These are phyloP conservation scores for Sporothrix pallida DNA, from an alignment of 2,329 filamentous ascomycete species.

Conservation along the genomic window DNA sequence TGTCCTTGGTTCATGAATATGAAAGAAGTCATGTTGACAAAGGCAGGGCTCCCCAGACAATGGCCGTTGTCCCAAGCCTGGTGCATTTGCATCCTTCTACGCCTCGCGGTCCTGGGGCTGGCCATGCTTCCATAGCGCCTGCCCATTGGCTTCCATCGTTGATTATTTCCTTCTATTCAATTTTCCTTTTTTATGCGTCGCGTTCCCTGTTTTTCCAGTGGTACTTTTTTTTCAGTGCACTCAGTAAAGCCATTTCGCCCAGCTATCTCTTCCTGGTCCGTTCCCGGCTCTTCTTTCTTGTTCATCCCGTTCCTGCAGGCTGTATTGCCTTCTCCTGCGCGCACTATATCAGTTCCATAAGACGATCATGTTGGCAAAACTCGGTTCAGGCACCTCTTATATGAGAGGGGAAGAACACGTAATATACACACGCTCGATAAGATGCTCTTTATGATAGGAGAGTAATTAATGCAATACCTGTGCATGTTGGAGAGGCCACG, in stretches of 20 bases:
- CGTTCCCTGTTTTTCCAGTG: not conserved
- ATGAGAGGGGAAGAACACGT: not conserved
- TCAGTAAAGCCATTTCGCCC: not conserved
- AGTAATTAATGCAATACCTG: not conserved
- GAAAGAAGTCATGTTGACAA: too few species aligned
- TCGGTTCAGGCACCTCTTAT: conserved; percentile 13
- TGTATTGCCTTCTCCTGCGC: not conserved
- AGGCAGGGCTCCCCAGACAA: not conserved
- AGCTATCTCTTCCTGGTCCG: not conserved
- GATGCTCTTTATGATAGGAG: conserved; percentile 3
- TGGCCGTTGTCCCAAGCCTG: not conserved
- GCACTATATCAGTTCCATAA: conserved; percentile 2
- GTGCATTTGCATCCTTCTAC: not conserved
- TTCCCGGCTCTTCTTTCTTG: not conserved
- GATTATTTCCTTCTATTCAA: not conserved
- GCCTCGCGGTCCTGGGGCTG: conserved; percentile 1
- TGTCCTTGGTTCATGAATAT: not conserved
- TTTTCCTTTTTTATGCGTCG: conserved; percentile 11
- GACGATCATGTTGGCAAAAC: conserved; percentile 25
- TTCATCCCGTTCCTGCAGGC: not conserved
- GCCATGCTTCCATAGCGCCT: conserved; percentile 1
- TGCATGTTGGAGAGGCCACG: not conserved
- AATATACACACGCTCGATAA: conserved; percentile 8
- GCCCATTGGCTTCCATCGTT: not conserved
- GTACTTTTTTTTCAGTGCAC: too few species aligned